Base-by-base conservation (phyloP, 768 basidiomycete species). In the Kockovaella imperatae region DNA sequence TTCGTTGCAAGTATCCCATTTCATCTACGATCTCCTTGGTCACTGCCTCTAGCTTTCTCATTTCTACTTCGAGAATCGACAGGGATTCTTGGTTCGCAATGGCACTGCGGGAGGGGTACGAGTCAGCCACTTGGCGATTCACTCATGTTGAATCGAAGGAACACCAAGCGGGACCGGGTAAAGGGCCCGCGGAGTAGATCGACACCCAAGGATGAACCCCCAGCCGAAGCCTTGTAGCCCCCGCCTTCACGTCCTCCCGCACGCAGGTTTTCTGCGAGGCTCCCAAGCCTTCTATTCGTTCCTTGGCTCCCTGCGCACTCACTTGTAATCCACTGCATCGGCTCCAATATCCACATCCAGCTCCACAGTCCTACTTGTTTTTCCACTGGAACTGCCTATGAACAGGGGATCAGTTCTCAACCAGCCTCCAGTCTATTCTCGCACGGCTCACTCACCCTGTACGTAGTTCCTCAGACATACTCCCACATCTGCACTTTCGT, bases 271-370 rank as follows among this genome's bases (percentile, higher is more conserved):
- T n/a, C n/a, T n/a, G n/a, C n/a, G n/a, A n/a, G n/a, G n/a, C n/a
- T n/a, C n/a, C n/a, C n/a, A n/a, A n/a, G n/a, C n/a, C n/a, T n/a
- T n/a, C n/a, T n/a, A n/a, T n/a, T n/a, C n/a, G n/a, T n/a, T n/a
- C n/a, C n/a, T n/a, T n/a, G n/a, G n/a, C n/a, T n/a, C n/a, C n/a
- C n/a, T n/a, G n/a, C n/a, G n/a, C n/a, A 75, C 84, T 55, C 64
- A 93, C 90, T 99, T 97, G 78, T 97, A 97, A 74, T 99, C 95
- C 30, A 97, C 84, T 1, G 95, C 95, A 62, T 97, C 93, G 11
- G 93, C 91, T 28, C 95, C 95, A 69, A 99, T 91, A 65, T 99
- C 95, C 30, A 97, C 80, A 65, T 99, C 95, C 49, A 97, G 74
- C 75, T 99, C 93, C 52, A 99, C 72, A 32, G 85, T 79, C 14